Base-by-base conservation (phyloP, 148 eudicot species). In the Amaranthus palmeri region DNA sequence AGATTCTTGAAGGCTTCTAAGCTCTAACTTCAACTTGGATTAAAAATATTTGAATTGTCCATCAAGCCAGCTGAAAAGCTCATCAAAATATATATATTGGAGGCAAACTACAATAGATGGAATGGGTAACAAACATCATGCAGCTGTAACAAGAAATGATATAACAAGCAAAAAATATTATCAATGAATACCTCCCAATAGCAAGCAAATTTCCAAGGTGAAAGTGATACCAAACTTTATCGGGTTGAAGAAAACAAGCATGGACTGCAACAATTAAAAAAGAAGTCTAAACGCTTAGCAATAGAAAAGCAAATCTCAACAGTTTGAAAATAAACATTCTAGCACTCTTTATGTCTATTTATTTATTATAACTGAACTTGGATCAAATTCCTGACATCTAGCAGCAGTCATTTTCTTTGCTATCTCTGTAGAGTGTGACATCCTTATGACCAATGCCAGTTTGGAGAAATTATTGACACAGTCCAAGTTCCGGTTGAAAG, bases 181-280 rank as follows among this genome's bases (percentile, higher is more conserved):
- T 25, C 55, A 52, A 42, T 54, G 81, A 88, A 68, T 75, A 93
- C 98, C 98, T 93, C 73, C 98, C 98, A 70, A 93, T 83, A 68
- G 98, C 83, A 71, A 93, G 97, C 86, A 93, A 74, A 86, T 93
- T 93, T 68, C 98, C 98, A 61, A 79, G 70, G 98, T 87, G 85
- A 93, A 93, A 60, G 95, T 79, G 75, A 91, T 79, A 69, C 97
- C 96, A 79, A 93, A 93, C 85, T 93, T 93, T 84, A 93, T 86
- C 61, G 98, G 98, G 71, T 85, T 82, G 86, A 93, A 86, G 88
- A 93, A 93, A 45, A 93, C 97, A 69, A 93, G 91, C 85, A 93
- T 87, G 43, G 77, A 73, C 74, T 76, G 78, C 63, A 70, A 3
- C 71, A 2, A 50, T 71, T 74, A 60, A 51, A 60, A 68, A 10